A percentile compares a stretch with the other conserved stretches of the same genome.
Conservation (phyloP, 306 rosid genomes). For the Cicer judaicum region DNA sequence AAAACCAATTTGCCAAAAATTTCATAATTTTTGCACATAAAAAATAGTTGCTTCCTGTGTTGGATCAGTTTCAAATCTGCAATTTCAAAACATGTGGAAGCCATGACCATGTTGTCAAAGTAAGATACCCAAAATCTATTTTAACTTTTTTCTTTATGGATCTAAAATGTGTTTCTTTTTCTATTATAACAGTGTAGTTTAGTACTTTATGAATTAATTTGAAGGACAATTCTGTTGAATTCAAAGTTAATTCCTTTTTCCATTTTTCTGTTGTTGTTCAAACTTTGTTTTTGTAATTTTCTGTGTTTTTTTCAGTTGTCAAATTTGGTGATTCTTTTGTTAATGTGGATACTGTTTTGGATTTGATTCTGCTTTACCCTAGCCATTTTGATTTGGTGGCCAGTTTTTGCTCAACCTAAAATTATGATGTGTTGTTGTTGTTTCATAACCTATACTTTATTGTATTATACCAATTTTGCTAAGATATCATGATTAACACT, state of each 20-base stretch:
- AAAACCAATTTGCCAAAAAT: background rate
- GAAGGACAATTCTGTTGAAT: constrained; percentile 12
- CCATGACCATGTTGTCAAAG: constrained; percentile 36
- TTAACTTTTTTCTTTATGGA: constrained; percentile 39
- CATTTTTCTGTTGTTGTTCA: background rate
- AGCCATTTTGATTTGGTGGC: constrained; percentile 19
- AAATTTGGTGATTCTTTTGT: constrained; percentile 37
- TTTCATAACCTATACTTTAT: too few relatives aligned
- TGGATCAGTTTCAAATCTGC: constrained; percentile 45
- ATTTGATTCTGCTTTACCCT: constrained; percentile 40
- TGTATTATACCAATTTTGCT: background rate
- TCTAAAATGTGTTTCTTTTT: constrained; percentile 39
- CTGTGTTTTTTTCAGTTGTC: constrained; percentile 27
- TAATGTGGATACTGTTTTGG: background rate
- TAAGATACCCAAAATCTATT: constrained; percentile 28
- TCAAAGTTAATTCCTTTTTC: background rate
- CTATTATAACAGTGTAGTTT: background rate
- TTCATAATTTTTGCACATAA: constrained; percentile 29
- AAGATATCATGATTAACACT: constrained; percentile 27
- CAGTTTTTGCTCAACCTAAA: constrained; percentile 28
- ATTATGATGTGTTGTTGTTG: constrained; percentile 15
- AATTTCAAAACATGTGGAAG: constrained; percentile 16
- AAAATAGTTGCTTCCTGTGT: background rate
- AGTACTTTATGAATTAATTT: constrained; percentile 9
- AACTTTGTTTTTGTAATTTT: constrained; percentile 13